Percentiles rank a stretch among this genome's conserved stretches.
Evolutionary conservation across 1,284 basidiomycete species (phyloP).

Genomic region (Trichosporon inkin): DNA sequence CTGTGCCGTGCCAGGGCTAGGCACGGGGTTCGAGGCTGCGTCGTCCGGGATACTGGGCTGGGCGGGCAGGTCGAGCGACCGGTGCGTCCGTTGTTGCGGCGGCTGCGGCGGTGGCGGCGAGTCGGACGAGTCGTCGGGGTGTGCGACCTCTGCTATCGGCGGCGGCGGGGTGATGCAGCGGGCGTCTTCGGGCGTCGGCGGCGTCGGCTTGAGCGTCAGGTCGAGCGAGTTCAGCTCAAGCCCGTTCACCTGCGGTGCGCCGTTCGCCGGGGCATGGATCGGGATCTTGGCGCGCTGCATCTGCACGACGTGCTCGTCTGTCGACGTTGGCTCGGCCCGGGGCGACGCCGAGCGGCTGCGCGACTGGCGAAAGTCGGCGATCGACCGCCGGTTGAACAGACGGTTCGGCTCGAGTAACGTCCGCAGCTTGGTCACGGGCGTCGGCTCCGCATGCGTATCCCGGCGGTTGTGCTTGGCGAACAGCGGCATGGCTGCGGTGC

Average conservation of each 20-base stretch:
- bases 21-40: too few species aligned
- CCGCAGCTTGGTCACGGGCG: background rate
- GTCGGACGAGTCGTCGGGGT: too few species aligned
- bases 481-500: background rate
- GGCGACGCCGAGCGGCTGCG: background rate
- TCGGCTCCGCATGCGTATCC: background rate
- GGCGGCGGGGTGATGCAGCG: conserved; percentile 1
- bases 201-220: conserved; percentile 3
- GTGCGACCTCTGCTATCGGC: background rate
- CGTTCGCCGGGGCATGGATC: background rate
- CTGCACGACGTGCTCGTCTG: background rate
- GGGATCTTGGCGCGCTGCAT: conserved; percentile 2
- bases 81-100: too few species aligned
- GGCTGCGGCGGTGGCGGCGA: too few species aligned
- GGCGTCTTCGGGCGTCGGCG: background rate
- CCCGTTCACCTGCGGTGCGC: background rate
- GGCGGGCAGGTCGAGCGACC: too few species aligned
- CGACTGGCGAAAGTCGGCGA: background rate
- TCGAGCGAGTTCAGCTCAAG: conserved; percentile 1
- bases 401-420: conserved; percentile 1
- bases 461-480: background rate
- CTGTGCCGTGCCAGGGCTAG: too few species aligned
- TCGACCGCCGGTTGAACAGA: conserved; percentile 2
- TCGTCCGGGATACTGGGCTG: too few species aligned
- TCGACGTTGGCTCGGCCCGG: background rate